Base-by-base conservation (phyloP, 108 stramenopile genomes). In the Fragilaria radians region DNA sequence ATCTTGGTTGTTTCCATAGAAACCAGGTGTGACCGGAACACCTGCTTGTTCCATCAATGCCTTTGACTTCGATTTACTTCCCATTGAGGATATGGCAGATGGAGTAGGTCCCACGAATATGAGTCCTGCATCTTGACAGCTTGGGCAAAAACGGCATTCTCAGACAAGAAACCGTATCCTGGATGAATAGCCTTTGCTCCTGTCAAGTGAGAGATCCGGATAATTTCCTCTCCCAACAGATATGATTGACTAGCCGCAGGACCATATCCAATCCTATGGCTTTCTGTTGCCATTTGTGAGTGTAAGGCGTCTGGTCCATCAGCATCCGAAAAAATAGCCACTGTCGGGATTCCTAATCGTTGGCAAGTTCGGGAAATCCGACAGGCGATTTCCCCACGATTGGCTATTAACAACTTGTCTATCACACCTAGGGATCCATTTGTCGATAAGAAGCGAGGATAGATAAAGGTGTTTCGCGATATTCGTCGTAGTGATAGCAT, bases 371-470 rank as follows among this genome's bases (percentile, higher is more conserved):
- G 77, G 36, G 74, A 63, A 29, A 98, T 92, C 7, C 97, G 88
- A 26, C 88, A 73, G 18, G 95, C 86, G 33, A 98, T 96, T 72
- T 98, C 97, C 7, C 95, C 97, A 5, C 97, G 86, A 75, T 98
- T 98, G 50, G 95, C 93, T 22, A 95, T 91, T 57, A 98, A 64
- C 46, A 96, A 58, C 59, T 88, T 89, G 31, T 50, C 46, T n/a
- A n/a, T n/a, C n/a, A n/a, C n/a, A n/a, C n/a, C n/a, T n/a, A n/a
- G n/a, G n/a, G n/a, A n/a, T n/a, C n/a, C n/a, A n/a, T n/a, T n/a
- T n/a, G n/a, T n/a, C n/a, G n/a, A n/a, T n/a, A n/a, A n/a, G n/a
- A n/a, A n/a, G n/a, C n/a, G n/a, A n/a, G n/a, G n/a, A n/a, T n/a
- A n/a, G n/a, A n/a, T n/a, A n/a, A n/a, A n/a, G n/a, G n/a, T n/a